Evolutionary conservation across 2,329 filamentous ascomycete species (phyloP), one percentile per base, ranked within the genome.

Genomic region (Botrytis sinoallii): DNA sequence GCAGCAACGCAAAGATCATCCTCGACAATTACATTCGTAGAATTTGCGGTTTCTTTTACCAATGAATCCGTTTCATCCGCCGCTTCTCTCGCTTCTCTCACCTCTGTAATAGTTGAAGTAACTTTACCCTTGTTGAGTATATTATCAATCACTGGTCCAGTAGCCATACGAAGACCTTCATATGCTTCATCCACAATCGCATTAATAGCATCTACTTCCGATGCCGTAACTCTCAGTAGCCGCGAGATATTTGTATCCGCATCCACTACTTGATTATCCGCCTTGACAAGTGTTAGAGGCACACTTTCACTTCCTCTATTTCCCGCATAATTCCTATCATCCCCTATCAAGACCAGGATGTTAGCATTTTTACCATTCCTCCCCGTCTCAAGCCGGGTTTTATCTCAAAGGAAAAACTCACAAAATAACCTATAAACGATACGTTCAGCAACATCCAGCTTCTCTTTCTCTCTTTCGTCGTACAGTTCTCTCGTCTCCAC

Each of bases 391-490:
- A 18, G 35, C 4, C 4, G 1, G n/a, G 2, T 42, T 29, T n/a
- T 20, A 10, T 25, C 18, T 4, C 2, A 2, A 14, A 7, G 12
- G 25, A 25, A 20, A 16, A 29, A 68, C 66, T 20, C 40, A 68
- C 66, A 68, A 68, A 68, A 68, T 2, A 68, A 68, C n/a, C 35
- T 68, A 68, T 42, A 68, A 40, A 68, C 66, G 20, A 68, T 57
- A 0, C 48, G 40, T 18, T 57, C 48, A n/a, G 35, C 66, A 4
- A 68, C 48, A 20, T 57, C 66, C 10, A 68, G 25, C 18, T 42
- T 57, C 8, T 38, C 64, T 20, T 35, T 55, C 6, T 29, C 65
- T 8, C 4, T 55, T 3, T 48, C 44, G 16, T 10, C 32, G 5
- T 35, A 4, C 25, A n/a, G 0, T 38, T 25, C 20, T 1, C 25